phyloP scores from a whole-genome alignment of 495 filamentous ascomycete species.

The Daldinia bambusicola region DNA sequence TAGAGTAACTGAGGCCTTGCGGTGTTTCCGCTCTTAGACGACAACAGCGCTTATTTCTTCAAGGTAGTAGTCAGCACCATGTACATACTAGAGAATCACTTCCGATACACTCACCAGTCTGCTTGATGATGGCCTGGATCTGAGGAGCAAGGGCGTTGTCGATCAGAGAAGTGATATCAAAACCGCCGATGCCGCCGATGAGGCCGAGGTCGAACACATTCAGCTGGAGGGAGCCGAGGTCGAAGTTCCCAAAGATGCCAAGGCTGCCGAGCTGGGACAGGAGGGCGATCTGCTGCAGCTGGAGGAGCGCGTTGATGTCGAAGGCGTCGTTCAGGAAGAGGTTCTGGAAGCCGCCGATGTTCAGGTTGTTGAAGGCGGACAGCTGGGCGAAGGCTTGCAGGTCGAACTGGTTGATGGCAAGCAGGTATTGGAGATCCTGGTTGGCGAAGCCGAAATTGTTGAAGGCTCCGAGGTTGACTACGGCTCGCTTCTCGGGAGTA shows the following conservation, averaged over 20 bases:
- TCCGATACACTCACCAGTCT: conserved; percentile 33
- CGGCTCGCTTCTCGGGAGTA: conserved; percentile 45
- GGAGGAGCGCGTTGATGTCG: conserved; percentile 53
- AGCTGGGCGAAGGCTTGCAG: conserved; percentile 54
- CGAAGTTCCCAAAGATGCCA: conserved; percentile 58
- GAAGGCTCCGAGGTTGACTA: conserved; percentile 52
- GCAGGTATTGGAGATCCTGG: conserved; percentile 59
- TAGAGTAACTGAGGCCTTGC: conserved; percentile 6
- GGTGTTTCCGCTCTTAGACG: conserved; percentile 16
- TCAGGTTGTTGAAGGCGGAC: conserved; percentile 55
- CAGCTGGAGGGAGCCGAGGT: conserved; percentile 53
- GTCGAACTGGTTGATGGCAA: conserved; percentile 57
- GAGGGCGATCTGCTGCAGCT: conserved; percentile 57
- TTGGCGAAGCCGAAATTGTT: conserved; percentile 56
- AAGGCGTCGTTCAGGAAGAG: conserved; percentile 54
- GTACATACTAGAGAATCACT: too few relatives aligned
- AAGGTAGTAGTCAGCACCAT: conserved; percentile 1
- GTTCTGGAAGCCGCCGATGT: conserved; percentile 51
- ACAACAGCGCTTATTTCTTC: conserved; percentile 39
- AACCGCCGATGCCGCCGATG: conserved; percentile 50
- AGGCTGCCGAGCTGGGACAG: conserved; percentile 55
- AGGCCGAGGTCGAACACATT: conserved; percentile 55
- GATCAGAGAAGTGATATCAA: conserved; percentile 55
- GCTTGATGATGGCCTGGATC: conserved; percentile 52
- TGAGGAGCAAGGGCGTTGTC: conserved; percentile 50